phyloP scores from a whole-genome alignment of 1,284 basidiomycete genomes.

The Heterobasidion irregulare region DNA sequence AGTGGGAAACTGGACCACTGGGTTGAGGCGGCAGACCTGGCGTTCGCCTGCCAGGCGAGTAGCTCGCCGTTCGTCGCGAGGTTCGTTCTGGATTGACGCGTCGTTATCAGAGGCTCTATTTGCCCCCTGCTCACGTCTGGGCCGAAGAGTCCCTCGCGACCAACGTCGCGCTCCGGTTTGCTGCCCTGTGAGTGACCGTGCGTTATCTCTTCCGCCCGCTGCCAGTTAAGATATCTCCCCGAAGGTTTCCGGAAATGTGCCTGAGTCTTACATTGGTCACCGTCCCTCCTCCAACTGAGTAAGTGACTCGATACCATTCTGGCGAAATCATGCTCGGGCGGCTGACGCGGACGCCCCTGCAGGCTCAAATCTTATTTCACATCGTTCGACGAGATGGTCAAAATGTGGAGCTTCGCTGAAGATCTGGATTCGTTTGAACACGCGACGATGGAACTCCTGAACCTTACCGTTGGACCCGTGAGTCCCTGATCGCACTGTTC shows the following conservation, averaged over 20 bases:
- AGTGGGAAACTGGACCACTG: constrained; percentile 58
- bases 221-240: not conserved
- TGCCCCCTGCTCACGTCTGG: constrained; percentile 60
- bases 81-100: not conserved
- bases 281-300: constrained; percentile 62
- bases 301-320: constrained; percentile 16
- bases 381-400: constrained; percentile 53
- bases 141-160: constrained; percentile 51
- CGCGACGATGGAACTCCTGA: constrained; percentile 47
- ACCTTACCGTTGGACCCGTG: constrained; percentile 47
- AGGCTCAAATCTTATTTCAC: constrained; percentile 53
- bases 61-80: not conserved
- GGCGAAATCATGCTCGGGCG: constrained; percentile 1
- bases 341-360: constrained; percentile 7
- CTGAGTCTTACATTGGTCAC: constrained; percentile 63
- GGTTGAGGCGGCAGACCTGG: constrained; percentile 71
- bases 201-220: not conserved
- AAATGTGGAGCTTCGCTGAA: constrained; percentile 54
- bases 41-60: constrained; percentile 54
- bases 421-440: constrained; percentile 64
- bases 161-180: constrained; percentile 48
- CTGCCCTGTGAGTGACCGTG: constrained; percentile 39
- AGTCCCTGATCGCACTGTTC: constrained; percentile 12
- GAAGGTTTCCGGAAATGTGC: constrained; percentile 64
- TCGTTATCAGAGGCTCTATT: constrained; percentile 37